These are phyloP conservation scores for Nidularia sp. DNA, from an alignment of 768 basidiomycete species.

Conservation along the genomic window DNA sequence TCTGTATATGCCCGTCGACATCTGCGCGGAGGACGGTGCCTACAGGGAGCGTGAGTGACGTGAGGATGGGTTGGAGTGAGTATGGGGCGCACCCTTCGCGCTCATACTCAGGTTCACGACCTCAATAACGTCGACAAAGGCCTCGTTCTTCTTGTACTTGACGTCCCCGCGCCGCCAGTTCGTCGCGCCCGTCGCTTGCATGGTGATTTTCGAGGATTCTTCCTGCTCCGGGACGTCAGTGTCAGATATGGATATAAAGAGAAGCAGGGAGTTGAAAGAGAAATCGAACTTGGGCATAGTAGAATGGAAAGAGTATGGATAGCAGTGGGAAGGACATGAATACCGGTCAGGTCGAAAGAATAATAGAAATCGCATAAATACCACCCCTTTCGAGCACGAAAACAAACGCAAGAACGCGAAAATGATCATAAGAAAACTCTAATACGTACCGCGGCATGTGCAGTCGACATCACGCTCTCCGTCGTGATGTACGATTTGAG, in stretches of 20 bases:
- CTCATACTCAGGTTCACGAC: constrained; percentile 96
- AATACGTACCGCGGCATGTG: constrained; percentile 71
- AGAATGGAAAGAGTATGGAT: no score
- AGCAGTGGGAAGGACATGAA: no score
- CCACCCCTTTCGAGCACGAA: no score
- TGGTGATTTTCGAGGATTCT: constrained; percentile 95
- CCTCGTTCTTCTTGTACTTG: constrained; percentile 99
- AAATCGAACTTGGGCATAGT: no score
- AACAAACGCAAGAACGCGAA: no score
- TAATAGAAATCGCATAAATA: no score
- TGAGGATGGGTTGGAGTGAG: neutral
- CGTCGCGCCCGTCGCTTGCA: constrained; percentile 94
- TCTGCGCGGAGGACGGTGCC: constrained; percentile 92
- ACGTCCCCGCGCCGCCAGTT: constrained; percentile 96
- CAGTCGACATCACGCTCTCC: constrained; percentile 85
- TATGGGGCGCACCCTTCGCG: constrained; percentile 67
- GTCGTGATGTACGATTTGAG: constrained; percentile 98
- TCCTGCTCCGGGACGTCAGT: constrained; percentile 48
- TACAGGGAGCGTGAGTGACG: constrained; percentile 17
- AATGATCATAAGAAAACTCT: no score
- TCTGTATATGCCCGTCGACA: constrained; percentile 95
- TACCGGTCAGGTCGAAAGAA: no score
- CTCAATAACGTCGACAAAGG: constrained; percentile 99
- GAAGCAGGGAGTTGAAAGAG: no score
- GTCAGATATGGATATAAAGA: no score